Percentiles rank a stretch among this genome's conserved stretches.
phyloP scores from a whole-genome alignment of 257 asterid genomes.

The Solanum dulcamara region DNA sequence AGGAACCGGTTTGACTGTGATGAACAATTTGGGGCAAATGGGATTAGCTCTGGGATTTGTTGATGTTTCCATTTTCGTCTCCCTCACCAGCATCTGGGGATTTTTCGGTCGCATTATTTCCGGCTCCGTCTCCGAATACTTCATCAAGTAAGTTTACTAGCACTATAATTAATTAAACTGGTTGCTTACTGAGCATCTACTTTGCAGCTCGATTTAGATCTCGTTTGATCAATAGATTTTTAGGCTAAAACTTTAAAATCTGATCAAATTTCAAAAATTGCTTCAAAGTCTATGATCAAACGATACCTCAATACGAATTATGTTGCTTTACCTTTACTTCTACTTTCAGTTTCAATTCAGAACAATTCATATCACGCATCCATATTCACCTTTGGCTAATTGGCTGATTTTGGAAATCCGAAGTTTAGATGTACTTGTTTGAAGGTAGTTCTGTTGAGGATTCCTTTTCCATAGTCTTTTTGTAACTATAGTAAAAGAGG shows the following conservation, averaged over 20 bases:
- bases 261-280: too few relatives aligned
- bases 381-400: not conserved
- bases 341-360: not conserved
- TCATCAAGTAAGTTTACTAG: conserved; percentile 54
- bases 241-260: too few relatives aligned
- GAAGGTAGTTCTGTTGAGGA: not conserved
- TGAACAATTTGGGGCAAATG: conserved; percentile 93
- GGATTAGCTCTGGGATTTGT: conserved; percentile 80
- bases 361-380: not conserved
- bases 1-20: conserved; percentile 89
- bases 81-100: conserved; percentile 92
- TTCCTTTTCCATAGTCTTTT: not conserved
- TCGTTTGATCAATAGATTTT: too few relatives aligned
- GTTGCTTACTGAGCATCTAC: not conserved
- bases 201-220: not conserved
- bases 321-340: not conserved
- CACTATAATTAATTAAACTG: not conserved
- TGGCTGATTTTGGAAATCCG: not conserved
- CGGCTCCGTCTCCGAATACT: conserved; percentile 79
- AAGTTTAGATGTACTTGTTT: not conserved
- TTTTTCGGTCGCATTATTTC: conserved; percentile 87
- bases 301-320: not conserved
- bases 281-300: too few relatives aligned
- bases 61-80: conserved; percentile 89
- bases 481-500: not conserved